Conservation (phyloP, 768 basidiomycete genomes). For the Tricholoma sp. region DNA sequence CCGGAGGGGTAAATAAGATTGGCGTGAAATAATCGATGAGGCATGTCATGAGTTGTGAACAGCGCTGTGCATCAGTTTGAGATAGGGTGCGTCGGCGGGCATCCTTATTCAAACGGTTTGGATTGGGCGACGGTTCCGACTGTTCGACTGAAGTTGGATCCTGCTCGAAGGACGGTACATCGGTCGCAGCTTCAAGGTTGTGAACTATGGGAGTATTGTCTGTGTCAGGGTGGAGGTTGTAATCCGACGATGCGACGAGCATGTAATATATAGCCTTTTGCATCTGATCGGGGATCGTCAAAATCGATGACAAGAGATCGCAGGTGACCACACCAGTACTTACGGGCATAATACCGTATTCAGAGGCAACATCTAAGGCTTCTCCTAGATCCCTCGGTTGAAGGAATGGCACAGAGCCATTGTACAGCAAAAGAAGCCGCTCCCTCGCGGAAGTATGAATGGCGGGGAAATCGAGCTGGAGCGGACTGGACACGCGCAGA, state of each 20-base stretch:
- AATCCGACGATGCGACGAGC: constrained; percentile 39
- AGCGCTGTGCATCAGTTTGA: constrained; percentile 31
- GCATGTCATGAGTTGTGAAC: constrained; percentile 43
- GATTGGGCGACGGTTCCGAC: not conserved
- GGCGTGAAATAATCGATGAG: constrained; percentile 69
- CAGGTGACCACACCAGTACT: constrained; percentile 18
- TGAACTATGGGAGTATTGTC: not conserved
- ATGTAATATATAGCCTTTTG: constrained; percentile 62
- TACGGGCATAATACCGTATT: constrained; percentile 45
- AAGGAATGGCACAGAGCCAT: constrained; percentile 39
- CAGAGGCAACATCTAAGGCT: constrained; percentile 46
- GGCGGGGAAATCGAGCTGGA: constrained; percentile 51
- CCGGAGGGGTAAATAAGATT: constrained; percentile 65
- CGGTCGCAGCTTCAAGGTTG: not conserved
- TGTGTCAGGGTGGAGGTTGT: constrained; percentile 3
- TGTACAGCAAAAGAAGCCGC: constrained; percentile 42
- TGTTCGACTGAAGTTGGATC: not conserved
- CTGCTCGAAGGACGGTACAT: not conserved
- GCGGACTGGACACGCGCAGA: constrained; percentile 51
- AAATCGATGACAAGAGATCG: not conserved
- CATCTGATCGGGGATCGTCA: constrained; percentile 25
- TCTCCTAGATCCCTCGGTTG: constrained; percentile 44
- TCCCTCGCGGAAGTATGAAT: constrained; percentile 42
- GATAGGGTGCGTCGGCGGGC: constrained; percentile 21
- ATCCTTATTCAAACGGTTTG: not conserved